phyloP scores from a whole-genome alignment of 805 yeast species.

The Ogataea zsoltii region DNA sequence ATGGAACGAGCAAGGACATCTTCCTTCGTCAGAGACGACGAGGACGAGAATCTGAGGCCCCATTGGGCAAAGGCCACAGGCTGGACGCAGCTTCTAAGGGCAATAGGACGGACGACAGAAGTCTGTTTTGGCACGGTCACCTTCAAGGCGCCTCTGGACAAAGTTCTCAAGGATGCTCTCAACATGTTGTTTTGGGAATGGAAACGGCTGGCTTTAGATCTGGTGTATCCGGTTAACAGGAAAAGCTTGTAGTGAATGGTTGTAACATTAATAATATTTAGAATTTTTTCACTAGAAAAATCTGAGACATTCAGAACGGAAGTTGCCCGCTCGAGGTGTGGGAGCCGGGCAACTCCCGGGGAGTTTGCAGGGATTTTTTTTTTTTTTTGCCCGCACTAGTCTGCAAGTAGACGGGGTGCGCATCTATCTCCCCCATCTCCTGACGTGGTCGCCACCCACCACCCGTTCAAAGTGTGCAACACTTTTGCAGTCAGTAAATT shows the following conservation, averaged over 20 bases:
- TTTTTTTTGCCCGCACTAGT: too few relatives aligned
- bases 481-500: too few relatives aligned
- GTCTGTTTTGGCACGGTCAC: slow-evolving; percentile 8
- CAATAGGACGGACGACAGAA: slow-evolving; percentile 2
- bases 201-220: neutral
- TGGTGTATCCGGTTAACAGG: neutral
- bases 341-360: too few relatives aligned
- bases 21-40: slow-evolving; percentile 65
- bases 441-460: too few relatives aligned
- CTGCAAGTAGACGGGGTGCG: too few relatives aligned
- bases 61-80: slow-evolving; percentile 19
- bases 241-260: neutral
- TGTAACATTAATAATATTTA: neutral
- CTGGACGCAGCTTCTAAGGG: slow-evolving; percentile 13
- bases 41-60: slow-evolving; percentile 41
- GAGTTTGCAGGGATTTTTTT: too few relatives aligned
- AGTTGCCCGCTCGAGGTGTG: neutral
- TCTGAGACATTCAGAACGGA: neutral
- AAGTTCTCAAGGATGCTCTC: slow-evolving; percentile 25
- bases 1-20: slow-evolving; percentile 83
- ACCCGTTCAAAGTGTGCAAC: too few relatives aligned
- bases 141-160: slow-evolving; percentile 22
- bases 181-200: slow-evolving; percentile 15
- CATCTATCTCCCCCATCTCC: too few relatives aligned
- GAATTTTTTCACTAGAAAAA: neutral